Evolutionary conservation across 176 grass and related monocot species (phyloP), one percentile per base, ranked within the genome.

Genomic region (Juncus effusus): DNA sequence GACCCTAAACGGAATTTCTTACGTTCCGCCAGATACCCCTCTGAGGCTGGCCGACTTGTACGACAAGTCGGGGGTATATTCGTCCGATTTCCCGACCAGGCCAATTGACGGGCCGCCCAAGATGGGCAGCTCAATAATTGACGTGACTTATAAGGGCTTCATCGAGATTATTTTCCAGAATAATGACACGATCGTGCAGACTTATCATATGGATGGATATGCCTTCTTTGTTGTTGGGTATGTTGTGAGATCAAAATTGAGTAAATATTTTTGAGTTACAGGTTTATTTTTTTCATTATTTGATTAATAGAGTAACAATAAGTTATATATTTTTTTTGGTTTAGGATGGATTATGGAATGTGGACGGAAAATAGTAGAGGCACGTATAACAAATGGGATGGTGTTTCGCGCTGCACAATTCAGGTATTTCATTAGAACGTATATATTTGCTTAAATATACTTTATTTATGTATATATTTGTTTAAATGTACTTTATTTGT

Each of bases 121-220:
- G 35, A 71, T 93, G n/a, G 38, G 64, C 67, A 16, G 80, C 52
- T 93, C 88, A 73, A 16, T 97, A 58, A 97, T 97, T 61, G 92
- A 97, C 56, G 82, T 60, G 6, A 78, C 88, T 59, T 97, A 89
- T 59, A 92, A 65, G 85, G 80, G 90, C 42, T 97, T 97, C 78
- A 78, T 92, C 71, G 94, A 97, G 75, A 84, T 97, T 14, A 65
- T 97, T 77, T 97, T 97, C 69, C 94, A 97, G 78, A 97, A 97
- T 77, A 92, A 97, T 60, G 85, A 86, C 64, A 89, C 85, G 0
- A 81, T 37, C 55, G 83, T 97, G 54, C 88, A 97, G 78, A 97
- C 85, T 38, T 92, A 93, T 52, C 94, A 97, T 10, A 76, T 97
- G 1, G 94, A 97, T 67, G 94, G 94, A 68, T 84, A 97, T 59